Evolutionary conservation across 192 early-diverging fungal genomes (phyloP).

Genomic region (Glomus cerebriforme): DNA sequence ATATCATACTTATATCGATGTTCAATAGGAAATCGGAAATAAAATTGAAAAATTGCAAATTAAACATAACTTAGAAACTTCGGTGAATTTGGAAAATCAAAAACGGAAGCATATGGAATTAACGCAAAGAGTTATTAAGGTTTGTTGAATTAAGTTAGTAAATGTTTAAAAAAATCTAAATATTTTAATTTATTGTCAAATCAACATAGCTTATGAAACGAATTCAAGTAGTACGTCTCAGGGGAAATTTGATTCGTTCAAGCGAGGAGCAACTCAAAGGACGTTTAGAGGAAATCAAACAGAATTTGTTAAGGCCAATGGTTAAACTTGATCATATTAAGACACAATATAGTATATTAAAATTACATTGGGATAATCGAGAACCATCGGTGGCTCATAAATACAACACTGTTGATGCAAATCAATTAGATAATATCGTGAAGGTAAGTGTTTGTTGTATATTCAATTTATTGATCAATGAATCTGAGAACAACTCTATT

Average conservation of each 20-base stretch:
- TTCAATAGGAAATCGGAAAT: constrained; percentile 55
- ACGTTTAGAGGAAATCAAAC: constrained; percentile 72
- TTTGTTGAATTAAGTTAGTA: constrained; percentile 33
- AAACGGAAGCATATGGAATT: constrained; percentile 77
- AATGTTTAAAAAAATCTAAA: neutral
- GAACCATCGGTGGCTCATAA: constrained; percentile 40
- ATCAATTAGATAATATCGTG: constrained; percentile 58
- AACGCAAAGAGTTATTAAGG: constrained; percentile 70
- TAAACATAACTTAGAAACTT: constrained; percentile 74
- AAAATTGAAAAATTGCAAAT: constrained; percentile 61
- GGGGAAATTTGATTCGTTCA: constrained; percentile 76
- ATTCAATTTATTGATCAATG: neutral
- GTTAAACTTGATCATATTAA: constrained; percentile 81
- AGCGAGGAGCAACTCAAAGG: constrained; percentile 82
- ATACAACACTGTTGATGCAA: constrained; percentile 60
- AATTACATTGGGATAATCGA: constrained; percentile 66
- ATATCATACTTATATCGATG: neutral
- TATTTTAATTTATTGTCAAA: neutral
- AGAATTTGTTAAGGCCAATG: constrained; percentile 74
- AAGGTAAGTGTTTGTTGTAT: constrained; percentile 40
- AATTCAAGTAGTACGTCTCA: constrained; percentile 81
- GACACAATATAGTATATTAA: constrained; percentile 80
- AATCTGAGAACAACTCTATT: neutral
- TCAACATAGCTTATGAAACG: constrained; percentile 77
- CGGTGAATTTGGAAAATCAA: constrained; percentile 74